phyloP scores from a whole-genome alignment of 148 eudicot species.

The Spergularia marina region DNA sequence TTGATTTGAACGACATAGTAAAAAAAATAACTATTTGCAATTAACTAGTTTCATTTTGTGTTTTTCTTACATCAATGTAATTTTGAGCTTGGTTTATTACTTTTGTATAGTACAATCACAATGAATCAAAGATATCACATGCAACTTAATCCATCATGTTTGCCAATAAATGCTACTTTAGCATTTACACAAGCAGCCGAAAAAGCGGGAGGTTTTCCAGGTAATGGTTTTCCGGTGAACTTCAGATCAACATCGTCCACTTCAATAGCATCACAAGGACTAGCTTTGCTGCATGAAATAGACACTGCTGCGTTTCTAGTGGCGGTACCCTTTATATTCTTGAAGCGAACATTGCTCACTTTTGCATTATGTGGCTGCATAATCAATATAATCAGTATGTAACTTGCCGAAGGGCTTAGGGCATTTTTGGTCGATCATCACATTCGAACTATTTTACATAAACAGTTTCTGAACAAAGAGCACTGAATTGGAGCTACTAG shows the following conservation, averaged over 20 bases:
- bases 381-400: not conserved
- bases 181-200: constrained; percentile 41
- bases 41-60: not conserved
- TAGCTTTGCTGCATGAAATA: constrained; percentile 40
- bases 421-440: no score
- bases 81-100: not conserved
- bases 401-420: no score
- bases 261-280: constrained; percentile 60
- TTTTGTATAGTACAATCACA: not conserved
- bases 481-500: no score
- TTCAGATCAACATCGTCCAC: constrained; percentile 40
- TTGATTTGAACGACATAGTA: no score
- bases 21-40: not conserved
- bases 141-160: constrained; percentile 27
- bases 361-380: constrained; percentile 3
- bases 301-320: constrained; percentile 19
- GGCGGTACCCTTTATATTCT: constrained; percentile 58
- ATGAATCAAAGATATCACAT: not conserved
- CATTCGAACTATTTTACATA: no score
- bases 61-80: not conserved
- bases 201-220: not conserved
- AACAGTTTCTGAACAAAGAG: no score
- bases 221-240: not conserved
- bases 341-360: constrained; percentile 35
- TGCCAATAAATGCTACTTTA: constrained; percentile 33